A percentile compares a stretch with the other conserved stretches of the same genome.
phyloP scores from a whole-genome alignment of 2,329 filamentous ascomycete genomes.

The Venturia oleaginea region DNA sequence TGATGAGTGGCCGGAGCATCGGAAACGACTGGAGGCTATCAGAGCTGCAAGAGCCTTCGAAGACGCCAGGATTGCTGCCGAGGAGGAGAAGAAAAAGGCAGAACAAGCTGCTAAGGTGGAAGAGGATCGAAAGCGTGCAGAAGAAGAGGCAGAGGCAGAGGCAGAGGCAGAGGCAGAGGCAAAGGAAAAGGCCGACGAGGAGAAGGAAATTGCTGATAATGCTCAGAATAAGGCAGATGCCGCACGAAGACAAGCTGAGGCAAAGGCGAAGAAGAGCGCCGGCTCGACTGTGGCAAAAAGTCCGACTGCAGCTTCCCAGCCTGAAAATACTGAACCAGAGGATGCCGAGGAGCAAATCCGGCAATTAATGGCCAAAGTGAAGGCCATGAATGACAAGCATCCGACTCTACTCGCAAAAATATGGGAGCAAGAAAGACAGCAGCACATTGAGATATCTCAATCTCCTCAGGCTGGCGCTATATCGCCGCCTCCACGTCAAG shows the following conservation, averaged over 20 bases:
- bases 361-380: conserved; percentile 49
- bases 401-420: conserved; percentile 46
- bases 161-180: conserved; percentile 18
- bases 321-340: conserved; percentile 17
- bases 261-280: conserved; percentile 18
- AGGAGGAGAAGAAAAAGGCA: conserved; percentile 20
- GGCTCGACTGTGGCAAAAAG: conserved; percentile 16
- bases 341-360: conserved; percentile 44
- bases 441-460: conserved; percentile 20
- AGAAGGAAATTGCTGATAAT: background rate
- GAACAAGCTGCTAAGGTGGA: conserved; percentile 23
- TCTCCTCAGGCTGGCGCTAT: background rate
- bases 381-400: conserved; percentile 46
- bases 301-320: background rate
- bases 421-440: conserved; percentile 45
- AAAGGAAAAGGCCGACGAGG: conserved; percentile 19
- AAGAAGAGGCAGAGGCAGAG: conserved; percentile 16
- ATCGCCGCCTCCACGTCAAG: conserved; percentile 2
- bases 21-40: conserved; percentile 30
- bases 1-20: conserved; percentile 42
- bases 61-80: conserved; percentile 17
- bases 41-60: conserved; percentile 26
- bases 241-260: conserved; percentile 16
- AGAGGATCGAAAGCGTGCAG: conserved; percentile 21
- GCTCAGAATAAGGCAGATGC: conserved; percentile 19